Evolutionary conservation across 352 stramenopile genomes (phyloP).

Genomic region (Albugo laibachii): DNA sequence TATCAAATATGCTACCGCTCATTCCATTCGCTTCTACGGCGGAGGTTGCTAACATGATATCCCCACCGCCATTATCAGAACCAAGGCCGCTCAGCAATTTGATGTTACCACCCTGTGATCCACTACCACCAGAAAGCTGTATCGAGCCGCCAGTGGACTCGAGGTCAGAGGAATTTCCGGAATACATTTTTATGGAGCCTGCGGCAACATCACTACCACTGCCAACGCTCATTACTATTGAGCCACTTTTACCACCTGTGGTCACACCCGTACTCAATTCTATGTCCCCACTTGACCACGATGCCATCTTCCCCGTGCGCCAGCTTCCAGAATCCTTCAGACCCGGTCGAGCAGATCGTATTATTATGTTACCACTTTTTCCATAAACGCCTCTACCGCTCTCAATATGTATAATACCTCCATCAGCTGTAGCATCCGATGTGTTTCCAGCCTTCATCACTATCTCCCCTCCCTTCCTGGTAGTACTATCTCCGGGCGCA

Average conservation of each 20-base stretch:
- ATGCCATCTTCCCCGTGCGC: slow-evolving; percentile 7
- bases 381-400: not conserved
- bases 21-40: slow-evolving; percentile 4
- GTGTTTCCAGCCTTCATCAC: slow-evolving; percentile 10
- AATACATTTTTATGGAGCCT: too few relatives aligned
- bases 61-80: too few relatives aligned
- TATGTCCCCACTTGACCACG: slow-evolving; percentile 12
- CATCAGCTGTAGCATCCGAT: slow-evolving; percentile 1
- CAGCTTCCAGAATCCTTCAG: slow-evolving; percentile 8
- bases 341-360: not conserved
- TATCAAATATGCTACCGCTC: slow-evolving; percentile 7
- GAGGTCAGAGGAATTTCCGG: not conserved
- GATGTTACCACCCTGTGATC: too few relatives aligned
- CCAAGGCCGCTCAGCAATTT: too few relatives aligned
- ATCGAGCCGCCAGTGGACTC: slow-evolving; percentile 7
- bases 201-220: slow-evolving; percentile 13
- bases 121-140: slow-evolving; percentile 10
- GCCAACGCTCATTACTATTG: slow-evolving; percentile 7
- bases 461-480: slow-evolving; percentile 9
- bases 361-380: slow-evolving; percentile 1
- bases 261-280: slow-evolving; percentile 8
- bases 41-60: too few relatives aligned
- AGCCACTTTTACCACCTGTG: slow-evolving; percentile 8
- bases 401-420: slow-evolving; percentile 1
- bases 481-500: slow-evolving; percentile 8